Base-by-base conservation (phyloP, 2,329 filamentous ascomycete genomes). In the Ramularia endophylla region DNA sequence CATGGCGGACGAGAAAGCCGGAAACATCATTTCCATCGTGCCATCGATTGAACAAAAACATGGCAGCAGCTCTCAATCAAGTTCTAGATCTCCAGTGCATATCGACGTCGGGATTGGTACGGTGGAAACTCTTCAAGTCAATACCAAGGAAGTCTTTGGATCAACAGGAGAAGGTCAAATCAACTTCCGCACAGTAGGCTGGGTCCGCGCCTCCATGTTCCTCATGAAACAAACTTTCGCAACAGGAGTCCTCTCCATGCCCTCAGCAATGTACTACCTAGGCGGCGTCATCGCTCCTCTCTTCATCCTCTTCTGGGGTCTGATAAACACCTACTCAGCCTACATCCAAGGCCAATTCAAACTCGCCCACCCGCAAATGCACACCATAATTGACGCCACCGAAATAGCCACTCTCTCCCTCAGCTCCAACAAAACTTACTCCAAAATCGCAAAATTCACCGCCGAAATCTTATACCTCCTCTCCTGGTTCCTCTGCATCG, bases 161-260 rank as follows among this genome's bases (percentile, higher is more conserved):
- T 34, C 17, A 5, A 34, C 31, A 11, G 44, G 41, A 16, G 38
- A 38, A 19, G 33, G 36, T 31, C 18, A 41, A 13, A 28, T 50
- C 20, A 36, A 49, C 34, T 51, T 48, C 37, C 35, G 48, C 29
- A 51, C 45, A 1, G 48, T 51, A n/a, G 36, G 41, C 28, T 48
- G 45, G 48, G 27, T 38, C 5, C 38, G 46, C 5, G 48, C 48
- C 3, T 35, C 45, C 2, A 46, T 46, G 38, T 42, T 51, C 29
- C 27, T 51, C 15, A 39, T 51, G 32, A 51, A 51, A 30, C 43
- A 48, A 36, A 51, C 43, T 2, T 52, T 53, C 33, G 51, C 49
- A 3, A 47, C 47, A 13, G 47, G 49, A 9, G 41, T 53, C 4
- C 30, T 53, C 16, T 44, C 39, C 5, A 46, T 53, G 22, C 50